Base-by-base conservation (phyloP, 768 basidiomycete species). In the Trametes cingulata region DNA sequence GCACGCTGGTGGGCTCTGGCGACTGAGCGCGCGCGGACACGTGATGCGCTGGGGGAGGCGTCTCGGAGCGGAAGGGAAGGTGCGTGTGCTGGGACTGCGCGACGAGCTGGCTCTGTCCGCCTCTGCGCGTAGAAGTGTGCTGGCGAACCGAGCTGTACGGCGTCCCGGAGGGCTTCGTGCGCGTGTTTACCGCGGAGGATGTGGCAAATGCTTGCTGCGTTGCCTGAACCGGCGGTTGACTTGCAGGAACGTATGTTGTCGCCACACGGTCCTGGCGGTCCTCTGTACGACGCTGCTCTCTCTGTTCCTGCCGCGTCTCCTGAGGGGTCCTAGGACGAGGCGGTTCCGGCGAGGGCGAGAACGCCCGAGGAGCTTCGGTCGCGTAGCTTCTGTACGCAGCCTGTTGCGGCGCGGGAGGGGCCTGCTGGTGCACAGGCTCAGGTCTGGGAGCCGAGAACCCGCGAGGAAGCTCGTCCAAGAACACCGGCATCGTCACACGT, bases 401-500 rank as follows among this genome's bases (percentile, higher is more conserved):
- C n/a, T 22, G 33, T 22, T 48, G 50, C 6, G 25, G 4, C 2
- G 35, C 43, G 6, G 58, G 53, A 24, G 47, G 63, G 37, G 15
- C 47, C 9, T 29, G 35, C 22, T 43, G 51, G 4, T 43, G 43
- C 33, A 46, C 15, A 35, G 63, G 42, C 20, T 37, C 52, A 20
- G 48, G 27, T 8, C 42, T 13, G 3, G 52, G 45, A 25, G 54
- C 59, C 36, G 58, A 37, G 36, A 56, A 65, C 13, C 35, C 58
- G 42, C 46, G 60, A n/a, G 40, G 60, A 19, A 49, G 45, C 14
- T 54, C 53, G 17, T 50, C 29, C 17, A 43, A 15, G 25, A 42
- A 54, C 2, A 64, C 56, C 8, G 64, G 66, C 10, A 63, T 61
- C 35, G 53, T 53, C n/a, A 58, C 63, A 20, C 68, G 64, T 8